Evolutionary conservation across 1,284 basidiomycete genomes (phyloP), one percentile per base, ranked within the genome.

Genomic region (Cryptococcus sp.): DNA sequence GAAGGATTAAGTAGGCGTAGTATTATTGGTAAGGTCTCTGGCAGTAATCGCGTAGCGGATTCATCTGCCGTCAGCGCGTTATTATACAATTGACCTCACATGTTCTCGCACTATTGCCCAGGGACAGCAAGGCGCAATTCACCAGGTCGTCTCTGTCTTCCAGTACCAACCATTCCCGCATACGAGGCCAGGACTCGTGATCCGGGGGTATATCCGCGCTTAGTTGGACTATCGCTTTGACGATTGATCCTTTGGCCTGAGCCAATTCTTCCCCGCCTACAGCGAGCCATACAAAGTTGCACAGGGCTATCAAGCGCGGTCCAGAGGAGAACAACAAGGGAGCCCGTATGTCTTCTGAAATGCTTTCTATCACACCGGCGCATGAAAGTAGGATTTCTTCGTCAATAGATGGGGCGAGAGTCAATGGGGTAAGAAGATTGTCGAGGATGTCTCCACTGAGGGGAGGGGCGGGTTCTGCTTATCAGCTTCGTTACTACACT

Each of bases 141-240:
- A 78, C 62, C n/a, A 82, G 68, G 57, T 82, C 80, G 11, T 78
- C 71, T 38, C 81, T 66, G 23, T 71, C 65, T 1, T 54, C 55
- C 25, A 64, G 63, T 27, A 58, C 84, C 59, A 94, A 84, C 92
- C 93, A 95, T 25, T 78, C 75, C 50, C 89, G 84, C 84, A 95
- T 87, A 59, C 83, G 83, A 57, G 81, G 81, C 46, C 94, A 85
- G 66, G 93, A 87, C 73, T 81, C 82, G 46, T 85, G 82, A 3
- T 22, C 13, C 3, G 50, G 20, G 13, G 90, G 86, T 66, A 91
- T 87, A 70, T 93, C 89, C 27, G 89, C 90, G 3, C 89, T 85
- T 22, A 90, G 84, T 64, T 90, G 89, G 15, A 97, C 91, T 17
- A 96, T 83, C 1, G 87, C 85, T 67, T 91, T 90, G 67, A 93